phyloP scores from a whole-genome alignment of 805 yeast species.

The Candida stauntonica region DNA sequence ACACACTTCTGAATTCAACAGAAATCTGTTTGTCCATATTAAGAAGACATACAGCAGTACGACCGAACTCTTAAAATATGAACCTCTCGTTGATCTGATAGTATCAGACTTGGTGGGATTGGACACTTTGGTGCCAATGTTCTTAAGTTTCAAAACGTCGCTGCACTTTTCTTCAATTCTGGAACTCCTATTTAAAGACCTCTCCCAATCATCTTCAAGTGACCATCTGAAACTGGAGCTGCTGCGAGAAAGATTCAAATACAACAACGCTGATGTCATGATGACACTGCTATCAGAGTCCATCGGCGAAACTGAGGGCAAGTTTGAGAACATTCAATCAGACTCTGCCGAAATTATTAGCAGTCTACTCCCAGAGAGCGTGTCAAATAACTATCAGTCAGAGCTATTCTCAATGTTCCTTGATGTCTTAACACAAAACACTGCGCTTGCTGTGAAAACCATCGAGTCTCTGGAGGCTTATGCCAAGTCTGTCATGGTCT shows the following conservation, averaged over 20 bases:
- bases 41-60: conserved; percentile 25
- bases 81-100: conserved; percentile 34
- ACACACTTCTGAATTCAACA: conserved; percentile 25
- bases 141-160: conserved; percentile 22
- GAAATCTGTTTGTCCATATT: conserved; percentile 23
- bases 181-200: conserved; percentile 24
- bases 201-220: conserved; percentile 10
- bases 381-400: conserved; percentile 7
- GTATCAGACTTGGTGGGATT: conserved; percentile 34
- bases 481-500: neutral
- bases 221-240: conserved; percentile 22
- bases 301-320: conserved; percentile 12
- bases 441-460: conserved; percentile 5
- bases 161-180: conserved; percentile 17
- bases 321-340: conserved; percentile 18
- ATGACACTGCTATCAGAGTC: conserved; percentile 17
- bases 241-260: conserved; percentile 22
- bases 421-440: conserved; percentile 16
- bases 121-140: conserved; percentile 31
- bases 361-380: conserved; percentile 19
- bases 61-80: conserved; percentile 34
- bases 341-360: conserved; percentile 25
- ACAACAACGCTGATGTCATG: conserved; percentile 15
- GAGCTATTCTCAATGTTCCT: conserved; percentile 19
- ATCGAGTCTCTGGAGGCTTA: conserved; percentile 4